Percentiles rank a stretch among this genome's conserved stretches.
These are phyloP conservation scores for Teratosphaeriaceae sp. DNA, from an alignment of 2,329 filamentous ascomycete species.

Conservation along the genomic window DNA sequence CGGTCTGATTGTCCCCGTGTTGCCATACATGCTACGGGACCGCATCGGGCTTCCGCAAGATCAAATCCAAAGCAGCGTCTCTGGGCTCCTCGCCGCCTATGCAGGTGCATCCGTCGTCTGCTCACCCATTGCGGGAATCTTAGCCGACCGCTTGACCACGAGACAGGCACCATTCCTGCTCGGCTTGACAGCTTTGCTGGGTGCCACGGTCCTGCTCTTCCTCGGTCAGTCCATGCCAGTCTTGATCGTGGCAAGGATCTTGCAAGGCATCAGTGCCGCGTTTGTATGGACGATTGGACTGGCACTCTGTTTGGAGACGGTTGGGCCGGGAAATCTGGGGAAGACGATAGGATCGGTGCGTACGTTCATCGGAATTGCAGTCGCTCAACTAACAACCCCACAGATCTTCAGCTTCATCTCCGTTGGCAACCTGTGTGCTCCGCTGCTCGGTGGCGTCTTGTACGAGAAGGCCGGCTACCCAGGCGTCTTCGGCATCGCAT, in stretches of 20 bases:
- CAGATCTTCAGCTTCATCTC: conserved; percentile 54
- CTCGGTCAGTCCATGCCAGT: conserved; percentile 43
- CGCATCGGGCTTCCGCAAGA: conserved; percentile 43
- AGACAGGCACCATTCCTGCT: conserved; percentile 53
- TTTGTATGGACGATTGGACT: conserved; percentile 56
- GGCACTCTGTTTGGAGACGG: conserved; percentile 53
- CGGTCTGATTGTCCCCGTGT: conserved; percentile 51
- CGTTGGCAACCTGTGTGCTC: conserved; percentile 50
- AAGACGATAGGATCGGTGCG: conserved; percentile 53
- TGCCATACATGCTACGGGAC: conserved; percentile 51
- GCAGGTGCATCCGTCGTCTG: conserved; percentile 48
- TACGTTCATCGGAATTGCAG: background rate
- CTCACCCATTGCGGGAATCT: conserved; percentile 46
- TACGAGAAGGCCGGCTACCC: conserved; percentile 53
- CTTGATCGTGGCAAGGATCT: conserved; percentile 46
- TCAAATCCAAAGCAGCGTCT: conserved; percentile 48
- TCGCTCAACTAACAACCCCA: background rate
- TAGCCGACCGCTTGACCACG: conserved; percentile 49
- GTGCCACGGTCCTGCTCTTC: conserved; percentile 51
- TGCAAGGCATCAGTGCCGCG: conserved; percentile 53
- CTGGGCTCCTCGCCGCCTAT: conserved; percentile 48
- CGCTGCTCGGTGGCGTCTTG: conserved; percentile 53
- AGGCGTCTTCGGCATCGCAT: conserved; percentile 53
- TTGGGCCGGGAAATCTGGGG: conserved; percentile 50
- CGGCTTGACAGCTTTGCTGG: conserved; percentile 47